Base-by-base conservation (phyloP, 208 protist species). In the Leishmania lainsoni region DNA sequence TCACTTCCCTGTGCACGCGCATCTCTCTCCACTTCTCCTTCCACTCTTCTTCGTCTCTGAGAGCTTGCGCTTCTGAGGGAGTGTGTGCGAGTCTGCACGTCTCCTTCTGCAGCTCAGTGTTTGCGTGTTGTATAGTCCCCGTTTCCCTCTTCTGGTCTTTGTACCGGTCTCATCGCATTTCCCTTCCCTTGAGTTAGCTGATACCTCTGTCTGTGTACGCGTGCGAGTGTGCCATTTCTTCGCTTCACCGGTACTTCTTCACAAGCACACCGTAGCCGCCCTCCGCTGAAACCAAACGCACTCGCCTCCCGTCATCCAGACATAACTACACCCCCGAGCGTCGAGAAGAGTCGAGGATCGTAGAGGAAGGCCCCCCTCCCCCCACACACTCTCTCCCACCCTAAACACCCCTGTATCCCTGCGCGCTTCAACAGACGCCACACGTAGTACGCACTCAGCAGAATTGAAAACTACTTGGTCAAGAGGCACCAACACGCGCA, bases 81-180 rank as follows among this genome's bases (percentile, higher is more conserved):
- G 12, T 26, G 17, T 58, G 54, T 26, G 26, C 20, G 59, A 65
- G 20, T 5, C 59, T n/a, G 29, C 22, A 0, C 59, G 54, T 58
- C 29, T 65, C 2, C 20, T n/a, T 65, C 22, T 65, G 22, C 12
- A 8, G 22, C 22, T 65, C 22, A 32, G 16, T 65, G 59, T 65
- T n/a, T 65, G 59, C 26, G 52, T 71, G 5, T 71, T 79, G 35
- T 68, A 61, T 0, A 29, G 8, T 75, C 52, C 63, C 29, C n/a
- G 51, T 22, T 75, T 77, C 48, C 81, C 42, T 63, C 77, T 65
- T 78, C n/a, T 78, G 17, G 26, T 14, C 22, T 35, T 66, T 22
- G 59, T 22, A 10, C 52, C 59, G 9, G 17, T 66, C 59, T 22
- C 26, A 66, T 66, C 26, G 1, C n/a, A 32, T 4, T 66, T 66